phyloP scores from a whole-genome alignment of 2,329 filamentous ascomycete genomes.

The Botrytis byssoidea region DNA sequence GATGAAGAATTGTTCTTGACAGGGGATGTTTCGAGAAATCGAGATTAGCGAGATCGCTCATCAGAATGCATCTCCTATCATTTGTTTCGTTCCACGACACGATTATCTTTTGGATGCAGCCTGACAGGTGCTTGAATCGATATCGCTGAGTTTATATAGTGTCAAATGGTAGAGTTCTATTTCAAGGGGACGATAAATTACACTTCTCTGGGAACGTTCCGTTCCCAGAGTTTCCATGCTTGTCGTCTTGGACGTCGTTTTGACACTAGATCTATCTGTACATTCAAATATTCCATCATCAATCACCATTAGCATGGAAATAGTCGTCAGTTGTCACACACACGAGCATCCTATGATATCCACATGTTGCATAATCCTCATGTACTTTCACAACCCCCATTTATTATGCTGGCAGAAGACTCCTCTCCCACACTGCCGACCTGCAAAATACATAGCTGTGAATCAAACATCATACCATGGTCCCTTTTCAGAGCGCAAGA shows the following conservation, averaged over 20 bases:
- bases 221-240: not conserved
- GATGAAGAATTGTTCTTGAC: not conserved
- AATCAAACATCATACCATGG: not conserved
- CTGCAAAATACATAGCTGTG: too few species aligned
- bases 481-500: too few species aligned
- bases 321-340: not conserved
- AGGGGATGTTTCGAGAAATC: not conserved
- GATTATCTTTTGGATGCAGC: not conserved
- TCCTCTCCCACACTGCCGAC: too few species aligned
- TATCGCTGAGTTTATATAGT: not conserved
- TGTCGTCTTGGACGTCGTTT: not conserved
- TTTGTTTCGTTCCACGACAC: not conserved
- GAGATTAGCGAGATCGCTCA: not conserved
- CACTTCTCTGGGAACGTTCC: not conserved
- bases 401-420: too few species aligned
- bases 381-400: too few species aligned
- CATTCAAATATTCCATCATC: not conserved
- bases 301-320: fast-evolving
- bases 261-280: not conserved
- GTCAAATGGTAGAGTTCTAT: not conserved
- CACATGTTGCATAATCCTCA: not conserved
- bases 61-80: not conserved
- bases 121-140: fast-evolving
- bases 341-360: not conserved
- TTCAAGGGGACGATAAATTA: fast-evolving